These are phyloP conservation scores for Hyphopichia pseudoburtonii DNA, from an alignment of 1,139 yeast genomes.

Conservation along the genomic window DNA sequence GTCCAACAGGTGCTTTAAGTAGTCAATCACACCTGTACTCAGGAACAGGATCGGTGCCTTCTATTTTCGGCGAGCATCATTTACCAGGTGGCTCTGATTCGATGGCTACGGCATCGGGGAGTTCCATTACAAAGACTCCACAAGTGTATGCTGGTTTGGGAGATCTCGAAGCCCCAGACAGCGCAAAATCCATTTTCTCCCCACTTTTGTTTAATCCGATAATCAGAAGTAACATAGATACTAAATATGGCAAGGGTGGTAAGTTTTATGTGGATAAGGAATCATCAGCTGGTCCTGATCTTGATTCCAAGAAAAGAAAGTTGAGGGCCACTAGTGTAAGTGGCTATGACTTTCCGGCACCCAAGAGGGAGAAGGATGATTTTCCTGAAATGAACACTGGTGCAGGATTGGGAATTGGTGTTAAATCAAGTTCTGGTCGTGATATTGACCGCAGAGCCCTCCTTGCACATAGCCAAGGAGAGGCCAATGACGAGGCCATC, in stretches of 20 bases:
- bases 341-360: conserved; percentile 29
- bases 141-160: conserved; percentile 3
- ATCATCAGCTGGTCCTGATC: conserved; percentile 22
- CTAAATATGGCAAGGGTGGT: conserved; percentile 84
- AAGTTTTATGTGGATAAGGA: conserved; percentile 64
- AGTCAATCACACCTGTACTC: too few species aligned
- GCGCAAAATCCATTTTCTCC: conserved; percentile 60
- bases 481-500: conserved; percentile 5
- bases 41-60: too few species aligned
- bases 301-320: conserved; percentile 19
- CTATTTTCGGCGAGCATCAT: too few species aligned
- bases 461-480: neutral
- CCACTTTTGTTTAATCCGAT: conserved; percentile 80
- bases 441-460: neutral
- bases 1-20: neutral
- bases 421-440: neutral
- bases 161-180: conserved; percentile 3
- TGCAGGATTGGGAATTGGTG: conserved; percentile 13
- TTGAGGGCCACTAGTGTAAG: conserved; percentile 45
- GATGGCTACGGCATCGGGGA: too few species aligned
- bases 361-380: conserved; percentile 10
- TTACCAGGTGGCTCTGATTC: too few species aligned
- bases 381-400: conserved; percentile 4
- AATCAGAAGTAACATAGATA: conserved; percentile 72
- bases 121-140: neutral